These are phyloP conservation scores for Globisporangium radiosum DNA, from an alignment of 352 stramenopile species.

Conservation along the genomic window DNA sequence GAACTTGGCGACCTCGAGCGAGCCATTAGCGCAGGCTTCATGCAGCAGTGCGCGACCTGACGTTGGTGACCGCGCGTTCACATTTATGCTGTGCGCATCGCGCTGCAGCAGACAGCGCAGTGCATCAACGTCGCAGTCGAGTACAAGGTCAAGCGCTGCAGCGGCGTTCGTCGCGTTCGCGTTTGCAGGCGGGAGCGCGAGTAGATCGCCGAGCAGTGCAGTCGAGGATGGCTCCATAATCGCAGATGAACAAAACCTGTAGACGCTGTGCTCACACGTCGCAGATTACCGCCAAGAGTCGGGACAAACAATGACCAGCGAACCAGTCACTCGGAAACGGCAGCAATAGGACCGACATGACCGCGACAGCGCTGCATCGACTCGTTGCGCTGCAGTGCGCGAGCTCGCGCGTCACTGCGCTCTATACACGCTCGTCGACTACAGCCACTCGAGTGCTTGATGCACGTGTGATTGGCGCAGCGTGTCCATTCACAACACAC, in stretches of 20 bases:
- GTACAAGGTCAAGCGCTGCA: slow-evolving; percentile 23
- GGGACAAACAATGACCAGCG: not conserved
- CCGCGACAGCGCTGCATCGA: slow-evolving; percentile 15
- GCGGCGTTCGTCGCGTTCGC: not conserved
- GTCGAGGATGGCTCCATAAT: not conserved
- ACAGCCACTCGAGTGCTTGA: not conserved
- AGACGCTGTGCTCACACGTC: not conserved
- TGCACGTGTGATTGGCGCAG: not conserved
- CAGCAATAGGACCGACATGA: not conserved
- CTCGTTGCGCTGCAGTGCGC: slow-evolving; percentile 9
- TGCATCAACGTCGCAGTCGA: slow-evolving; percentile 20
- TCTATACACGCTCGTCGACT: not conserved
- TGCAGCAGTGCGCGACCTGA: slow-evolving; percentile 55
- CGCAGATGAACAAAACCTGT: too few species aligned
- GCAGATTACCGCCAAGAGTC: not conserved
- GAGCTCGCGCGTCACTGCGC: not conserved
- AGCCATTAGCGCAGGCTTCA: slow-evolving; percentile 44
- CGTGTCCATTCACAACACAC: slow-evolving; percentile 3
- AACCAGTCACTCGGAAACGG: not conserved
- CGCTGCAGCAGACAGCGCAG: slow-evolving; percentile 18
- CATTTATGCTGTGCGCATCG: not conserved
- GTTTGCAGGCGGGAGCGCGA: slow-evolving; percentile 13
- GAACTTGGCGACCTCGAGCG: slow-evolving; percentile 47
- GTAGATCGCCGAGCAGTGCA: slow-evolving; percentile 43
- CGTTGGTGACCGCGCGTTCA: slow-evolving; percentile 31